These are phyloP conservation scores for Gyrodon lividus DNA, from an alignment of 768 basidiomycete species.

Conservation along the genomic window DNA sequence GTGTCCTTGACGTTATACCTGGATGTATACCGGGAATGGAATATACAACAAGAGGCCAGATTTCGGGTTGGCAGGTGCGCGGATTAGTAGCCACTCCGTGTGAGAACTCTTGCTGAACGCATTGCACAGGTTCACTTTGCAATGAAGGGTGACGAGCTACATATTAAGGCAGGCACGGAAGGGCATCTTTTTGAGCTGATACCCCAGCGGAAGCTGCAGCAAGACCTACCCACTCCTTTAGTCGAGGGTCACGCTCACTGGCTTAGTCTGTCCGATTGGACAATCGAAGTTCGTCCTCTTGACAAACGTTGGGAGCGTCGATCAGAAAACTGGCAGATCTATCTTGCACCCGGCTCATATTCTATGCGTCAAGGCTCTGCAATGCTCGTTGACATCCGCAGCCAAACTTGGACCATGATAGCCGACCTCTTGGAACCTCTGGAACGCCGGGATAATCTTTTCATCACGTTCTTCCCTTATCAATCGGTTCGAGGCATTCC, in stretches of 20 bases:
- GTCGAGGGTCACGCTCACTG: conserved; percentile 22
- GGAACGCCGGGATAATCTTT: conserved; percentile 13
- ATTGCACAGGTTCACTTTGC: conserved; percentile 11
- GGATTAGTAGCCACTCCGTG: background rate
- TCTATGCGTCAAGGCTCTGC: background rate
- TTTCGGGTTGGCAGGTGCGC: conserved; percentile 24
- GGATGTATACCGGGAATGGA: conserved; percentile 34
- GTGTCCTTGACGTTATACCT: conserved; percentile 36
- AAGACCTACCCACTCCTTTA: conserved; percentile 19
- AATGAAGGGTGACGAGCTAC: conserved; percentile 14
- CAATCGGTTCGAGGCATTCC: background rate
- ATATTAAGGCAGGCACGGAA: conserved; percentile 28
- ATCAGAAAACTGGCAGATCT: conserved; percentile 15
- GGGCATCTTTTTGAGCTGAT: conserved; percentile 14
- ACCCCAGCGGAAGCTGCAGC: conserved; percentile 10
- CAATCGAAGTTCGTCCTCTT: conserved; percentile 21
- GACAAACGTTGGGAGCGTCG: conserved; percentile 15
- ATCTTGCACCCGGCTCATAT: background rate
- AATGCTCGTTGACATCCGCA: conserved; percentile 17
- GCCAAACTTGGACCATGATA: conserved; percentile 20
- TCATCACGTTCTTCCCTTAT: conserved; percentile 10
- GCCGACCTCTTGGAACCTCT: conserved; percentile 10
- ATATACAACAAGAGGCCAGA: conserved; percentile 26
- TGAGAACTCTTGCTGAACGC: conserved; percentile 2
- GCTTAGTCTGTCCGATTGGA: conserved; percentile 12